Conservation (phyloP, 345 rosid genomes). For the Citropsis articulata region DNA sequence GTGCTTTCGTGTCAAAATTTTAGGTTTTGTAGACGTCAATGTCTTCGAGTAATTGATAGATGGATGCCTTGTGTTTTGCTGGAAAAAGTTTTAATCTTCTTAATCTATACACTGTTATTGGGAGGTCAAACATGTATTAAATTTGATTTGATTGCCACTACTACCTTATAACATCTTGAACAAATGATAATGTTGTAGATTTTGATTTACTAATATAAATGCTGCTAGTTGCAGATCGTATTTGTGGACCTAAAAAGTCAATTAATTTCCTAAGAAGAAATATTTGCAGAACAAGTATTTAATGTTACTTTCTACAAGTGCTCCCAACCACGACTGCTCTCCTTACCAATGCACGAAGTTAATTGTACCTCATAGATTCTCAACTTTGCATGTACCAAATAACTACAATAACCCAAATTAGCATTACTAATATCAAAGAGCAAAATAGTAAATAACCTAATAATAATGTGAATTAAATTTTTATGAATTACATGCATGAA, state of each 20-base stretch:
- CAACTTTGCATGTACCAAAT: conserved; percentile 28
- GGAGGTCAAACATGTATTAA: too few species aligned
- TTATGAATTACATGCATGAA: neutral
- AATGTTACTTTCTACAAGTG: conserved; percentile 76
- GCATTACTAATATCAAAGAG: neutral
- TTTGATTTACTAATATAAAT: too few species aligned
- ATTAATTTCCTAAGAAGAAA: neutral
- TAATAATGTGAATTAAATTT: neutral
- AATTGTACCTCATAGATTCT: conserved; percentile 89
- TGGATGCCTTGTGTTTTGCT: too few species aligned
- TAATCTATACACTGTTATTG: too few species aligned
- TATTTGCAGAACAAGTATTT: neutral
- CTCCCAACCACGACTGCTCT: conserved; percentile 85
- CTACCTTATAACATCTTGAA: too few species aligned
- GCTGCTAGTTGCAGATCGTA: neutral
- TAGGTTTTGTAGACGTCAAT: too few species aligned
- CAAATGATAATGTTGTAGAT: too few species aligned
- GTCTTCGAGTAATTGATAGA: too few species aligned
- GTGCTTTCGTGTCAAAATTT: too few species aligned
- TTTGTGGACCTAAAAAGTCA: neutral
- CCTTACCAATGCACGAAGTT: conserved; percentile 63
- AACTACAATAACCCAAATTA: neutral
- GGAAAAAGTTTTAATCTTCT: too few species aligned
- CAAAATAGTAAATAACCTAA: neutral
- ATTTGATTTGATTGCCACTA: too few species aligned